Evolutionary conservation across 2,329 filamentous ascomycete species (phyloP).

Genomic region (Cladosporium sp.): DNA sequence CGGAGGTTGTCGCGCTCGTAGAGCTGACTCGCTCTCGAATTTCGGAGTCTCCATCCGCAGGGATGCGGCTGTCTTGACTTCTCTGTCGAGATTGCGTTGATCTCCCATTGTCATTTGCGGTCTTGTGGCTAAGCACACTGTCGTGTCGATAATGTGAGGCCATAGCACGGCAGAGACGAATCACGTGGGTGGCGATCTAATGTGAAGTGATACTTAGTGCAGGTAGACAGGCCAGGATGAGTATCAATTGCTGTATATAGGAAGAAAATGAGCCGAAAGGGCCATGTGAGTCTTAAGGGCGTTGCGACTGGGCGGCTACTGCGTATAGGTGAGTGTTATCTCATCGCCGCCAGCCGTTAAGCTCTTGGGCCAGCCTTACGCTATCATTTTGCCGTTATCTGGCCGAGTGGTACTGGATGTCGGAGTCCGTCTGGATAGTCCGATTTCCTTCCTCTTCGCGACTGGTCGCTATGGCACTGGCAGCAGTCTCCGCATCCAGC

Average conservation of each 20-base stretch:
- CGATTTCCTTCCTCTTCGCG: neutral
- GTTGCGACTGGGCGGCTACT: neutral
- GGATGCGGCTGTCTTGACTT: neutral
- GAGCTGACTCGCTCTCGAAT: neutral
- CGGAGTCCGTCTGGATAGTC: neutral
- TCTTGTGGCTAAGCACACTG: conserved; percentile 7
- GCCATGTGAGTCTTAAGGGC: neutral
- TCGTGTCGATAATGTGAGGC: conserved; percentile 1
- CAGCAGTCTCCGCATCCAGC: neutral
- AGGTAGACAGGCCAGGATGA: neutral
- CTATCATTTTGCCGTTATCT: too few relatives aligned
- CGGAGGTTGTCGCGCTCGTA: neutral
- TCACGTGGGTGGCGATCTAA: neutral
- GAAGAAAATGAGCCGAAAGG: neutral
- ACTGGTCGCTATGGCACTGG: neutral
- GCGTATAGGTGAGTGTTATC: neutral
- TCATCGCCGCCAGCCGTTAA: neutral
- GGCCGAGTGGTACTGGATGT: too few relatives aligned
- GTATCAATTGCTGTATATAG: neutral
- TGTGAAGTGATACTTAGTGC: neutral
- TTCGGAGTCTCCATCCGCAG: neutral
- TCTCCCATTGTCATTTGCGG: neutral
- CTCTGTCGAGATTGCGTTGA: neutral
- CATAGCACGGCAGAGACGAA: neutral
- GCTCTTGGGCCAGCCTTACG: too few relatives aligned